Conservation (phyloP, 2,329 filamentous ascomycete species). For the Xylariaceae sp. region DNA sequence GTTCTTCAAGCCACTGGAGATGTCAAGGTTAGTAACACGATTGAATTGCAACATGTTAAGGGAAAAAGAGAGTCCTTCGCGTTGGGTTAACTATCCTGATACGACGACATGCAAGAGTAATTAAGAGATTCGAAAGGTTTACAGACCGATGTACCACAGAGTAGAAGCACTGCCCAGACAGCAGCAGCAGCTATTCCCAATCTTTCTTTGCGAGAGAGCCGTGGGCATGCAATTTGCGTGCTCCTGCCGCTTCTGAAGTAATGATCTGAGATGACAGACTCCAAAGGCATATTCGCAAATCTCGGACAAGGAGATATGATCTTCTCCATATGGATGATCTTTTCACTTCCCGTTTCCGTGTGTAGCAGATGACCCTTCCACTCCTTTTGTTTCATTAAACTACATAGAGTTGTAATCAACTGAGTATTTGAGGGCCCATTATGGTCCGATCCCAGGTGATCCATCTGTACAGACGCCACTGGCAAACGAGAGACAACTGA, state of each 20-base stretch:
- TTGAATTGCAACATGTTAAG: no score
- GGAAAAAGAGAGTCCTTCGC: no score
- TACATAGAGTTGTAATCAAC: neutral
- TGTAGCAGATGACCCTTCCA: conserved; percentile 8
- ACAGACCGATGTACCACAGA: conserved; percentile 10
- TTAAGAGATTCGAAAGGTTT: neutral
- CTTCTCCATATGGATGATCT: neutral
- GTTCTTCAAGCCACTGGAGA: conserved; percentile 4
- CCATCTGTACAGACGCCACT: neutral
- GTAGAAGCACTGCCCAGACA: conserved; percentile 4
- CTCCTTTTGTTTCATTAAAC: neutral
- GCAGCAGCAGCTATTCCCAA: conserved; percentile 1
- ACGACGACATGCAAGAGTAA: no score
- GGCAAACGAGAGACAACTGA: neutral
- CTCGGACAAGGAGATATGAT: neutral
- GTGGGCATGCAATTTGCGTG: neutral
- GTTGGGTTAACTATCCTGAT: no score
- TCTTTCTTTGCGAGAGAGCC: conserved; percentile 11
- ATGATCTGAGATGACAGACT: neutral
- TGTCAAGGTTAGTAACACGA: neutral
- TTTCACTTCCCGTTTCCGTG: neutral
- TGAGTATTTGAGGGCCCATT: neutral
- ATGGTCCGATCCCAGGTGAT: neutral
- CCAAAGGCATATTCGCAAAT: neutral
- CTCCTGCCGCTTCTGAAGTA: neutral